Base-by-base conservation (phyloP, 805 yeast species). In the Pichia nanzhaoensis region DNA sequence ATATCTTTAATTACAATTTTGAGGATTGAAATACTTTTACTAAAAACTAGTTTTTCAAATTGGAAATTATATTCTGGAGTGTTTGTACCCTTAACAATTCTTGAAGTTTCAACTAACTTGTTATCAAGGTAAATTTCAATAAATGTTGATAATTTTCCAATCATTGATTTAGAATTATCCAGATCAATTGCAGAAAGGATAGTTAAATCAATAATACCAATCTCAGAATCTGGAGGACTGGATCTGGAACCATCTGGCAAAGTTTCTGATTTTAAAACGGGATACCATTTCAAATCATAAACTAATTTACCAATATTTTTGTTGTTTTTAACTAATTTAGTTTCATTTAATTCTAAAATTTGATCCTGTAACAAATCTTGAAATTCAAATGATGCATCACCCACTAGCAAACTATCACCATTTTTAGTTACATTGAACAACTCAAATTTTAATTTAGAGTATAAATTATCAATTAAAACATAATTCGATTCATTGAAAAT, bases 61-160 rank as follows among this genome's bases (percentile, higher is more conserved):
- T 72, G 60, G 55, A 79, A 78, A 48, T 78, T 80, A 80, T 84
- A 85, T 12, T 80, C 66, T 16, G 95, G 95, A 55, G 80, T 87
- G 55, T 84, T 85, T 8, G 79, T 72, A 56, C 77, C 74, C 55
- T 77, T 80, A 58, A 84, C 68, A 28, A 75, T 73, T 68, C 93
- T 77, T 44, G 79, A 75, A 5, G 65, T 66, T 54, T 74, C 73
- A n/a, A 73, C 69, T 44, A 77, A 63, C 50, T 78, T 73, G 34
- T 73, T 74, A 59, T 82, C 77, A 41, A 83, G 60, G 53, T 65
- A 77, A 18, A 85, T 60, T 55, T 82, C 85, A 14, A 89, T 89
- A 60, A 74, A 80, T 24, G 93, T 84, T 58, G 82, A 74, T 53
- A 77, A 64, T 45, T 72, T 63, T 27, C 78, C 80, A 45, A 71